phyloP scores from a whole-genome alignment of 1,284 basidiomycete species.

The Austroboletus olivaceoglutinosus region DNA sequence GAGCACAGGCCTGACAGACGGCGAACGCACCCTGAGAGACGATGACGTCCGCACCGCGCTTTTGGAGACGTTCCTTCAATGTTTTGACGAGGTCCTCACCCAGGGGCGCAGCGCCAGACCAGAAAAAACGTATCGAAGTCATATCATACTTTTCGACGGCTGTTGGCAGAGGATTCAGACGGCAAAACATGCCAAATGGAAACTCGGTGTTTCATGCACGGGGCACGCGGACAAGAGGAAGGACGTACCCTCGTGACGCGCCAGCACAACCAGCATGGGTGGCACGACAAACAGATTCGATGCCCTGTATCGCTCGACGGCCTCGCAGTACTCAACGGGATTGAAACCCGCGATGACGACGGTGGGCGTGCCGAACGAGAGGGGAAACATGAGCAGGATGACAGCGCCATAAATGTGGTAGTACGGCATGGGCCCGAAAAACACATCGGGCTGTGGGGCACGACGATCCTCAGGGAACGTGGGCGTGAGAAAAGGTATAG shows the following conservation, averaged over 20 bases:
- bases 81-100: constrained; percentile 57
- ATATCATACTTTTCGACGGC: constrained; percentile 73
- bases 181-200: neutral
- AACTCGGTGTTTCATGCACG: no score
- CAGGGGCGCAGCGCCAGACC: constrained; percentile 83
- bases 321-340: constrained; percentile 64
- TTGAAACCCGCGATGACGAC: constrained; percentile 77
- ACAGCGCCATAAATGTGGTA: constrained; percentile 55
- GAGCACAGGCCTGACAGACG: no score
- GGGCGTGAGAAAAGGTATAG: constrained; percentile 30
- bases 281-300: constrained; percentile 74
- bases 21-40: constrained; percentile 45
- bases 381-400: constrained; percentile 60
- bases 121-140: constrained; percentile 55
- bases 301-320: constrained; percentile 64
- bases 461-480: constrained; percentile 28
- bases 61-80: constrained; percentile 41
- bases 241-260: constrained; percentile 60
- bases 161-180: constrained; percentile 20
- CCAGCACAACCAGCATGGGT: constrained; percentile 75
- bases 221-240: no score
- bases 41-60: constrained; percentile 33
- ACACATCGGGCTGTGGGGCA: no score
- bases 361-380: constrained; percentile 56
- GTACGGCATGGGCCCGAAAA: constrained; percentile 60